These are phyloP conservation scores for Zalaria sp. DNA, from an alignment of 2,329 filamentous ascomycete species.

Conservation along the genomic window DNA sequence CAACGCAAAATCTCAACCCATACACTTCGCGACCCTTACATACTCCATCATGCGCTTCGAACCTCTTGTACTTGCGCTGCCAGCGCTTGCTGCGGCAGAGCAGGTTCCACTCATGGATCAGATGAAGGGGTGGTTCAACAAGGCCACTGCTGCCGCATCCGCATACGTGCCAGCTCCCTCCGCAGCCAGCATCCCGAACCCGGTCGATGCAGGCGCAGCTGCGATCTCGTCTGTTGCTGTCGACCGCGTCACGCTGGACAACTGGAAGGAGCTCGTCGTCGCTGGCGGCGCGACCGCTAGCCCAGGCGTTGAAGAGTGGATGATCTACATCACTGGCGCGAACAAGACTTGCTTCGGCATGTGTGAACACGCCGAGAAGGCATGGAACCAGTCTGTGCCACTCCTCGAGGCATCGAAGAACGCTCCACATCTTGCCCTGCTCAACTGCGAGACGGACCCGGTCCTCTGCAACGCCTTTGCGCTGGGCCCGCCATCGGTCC, in stretches of 20 bases:
- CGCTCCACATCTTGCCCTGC: conserved; percentile 50
- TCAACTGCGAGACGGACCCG: conserved; percentile 63
- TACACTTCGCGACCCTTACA: too few species aligned
- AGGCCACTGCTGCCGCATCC: conserved; percentile 40
- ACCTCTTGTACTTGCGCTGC: conserved; percentile 36
- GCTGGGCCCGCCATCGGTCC: conserved; percentile 48
- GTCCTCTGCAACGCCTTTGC: conserved; percentile 66
- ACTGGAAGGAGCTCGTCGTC: conserved; percentile 56
- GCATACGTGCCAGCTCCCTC: conserved; percentile 31
- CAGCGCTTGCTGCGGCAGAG: conserved; percentile 37
- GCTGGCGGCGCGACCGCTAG: conserved; percentile 44
- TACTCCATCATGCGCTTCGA: conserved; percentile 36
- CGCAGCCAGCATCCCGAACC: conserved; percentile 26
- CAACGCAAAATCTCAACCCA: too few species aligned
- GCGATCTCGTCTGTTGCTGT: conserved; percentile 39
- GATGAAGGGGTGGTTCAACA: conserved; percentile 38
- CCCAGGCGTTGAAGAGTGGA: conserved; percentile 57
- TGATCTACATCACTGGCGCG: conserved; percentile 58
- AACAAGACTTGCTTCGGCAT: conserved; percentile 68
- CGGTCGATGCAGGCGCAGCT: conserved; percentile 33
- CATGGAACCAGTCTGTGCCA: conserved; percentile 33
- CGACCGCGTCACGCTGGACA: conserved; percentile 48
- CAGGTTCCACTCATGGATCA: conserved; percentile 48
- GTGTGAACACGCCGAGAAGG: conserved; percentile 49
- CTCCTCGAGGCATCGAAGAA: conserved; percentile 47